These are phyloP conservation scores for Tetraselmis chui DNA, from an alignment of 139 green algal genomes.

Conservation along the genomic window DNA sequence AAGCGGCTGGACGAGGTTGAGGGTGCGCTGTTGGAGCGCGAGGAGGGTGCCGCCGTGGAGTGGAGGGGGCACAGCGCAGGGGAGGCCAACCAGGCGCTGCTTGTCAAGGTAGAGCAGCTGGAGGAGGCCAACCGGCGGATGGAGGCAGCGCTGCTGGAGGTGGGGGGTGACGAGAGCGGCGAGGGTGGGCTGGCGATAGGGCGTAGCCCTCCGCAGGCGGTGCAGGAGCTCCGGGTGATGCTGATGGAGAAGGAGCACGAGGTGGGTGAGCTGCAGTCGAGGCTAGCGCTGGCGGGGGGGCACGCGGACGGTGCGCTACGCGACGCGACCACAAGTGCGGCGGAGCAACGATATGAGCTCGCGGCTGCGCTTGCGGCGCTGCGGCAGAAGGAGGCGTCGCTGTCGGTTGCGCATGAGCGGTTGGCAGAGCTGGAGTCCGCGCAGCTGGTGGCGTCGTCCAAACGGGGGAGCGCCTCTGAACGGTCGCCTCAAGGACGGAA, in stretches of 20 bases:
- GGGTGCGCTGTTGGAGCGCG: constrained; percentile 21
- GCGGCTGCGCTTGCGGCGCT: constrained; percentile 11
- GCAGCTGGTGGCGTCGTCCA: no score
- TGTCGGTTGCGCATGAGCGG: constrained; percentile 25
- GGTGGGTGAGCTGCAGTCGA: background rate
- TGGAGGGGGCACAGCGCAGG: constrained; percentile 5
- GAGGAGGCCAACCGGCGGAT: background rate
- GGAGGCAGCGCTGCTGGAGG: background rate
- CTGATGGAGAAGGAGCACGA: background rate
- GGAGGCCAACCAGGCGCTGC: background rate
- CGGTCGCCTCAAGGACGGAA: no score
- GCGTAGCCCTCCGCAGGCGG: background rate
- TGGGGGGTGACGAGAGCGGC: background rate
- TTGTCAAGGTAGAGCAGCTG: background rate
- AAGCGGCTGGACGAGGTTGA: constrained; percentile 34
- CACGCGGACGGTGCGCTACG: background rate
- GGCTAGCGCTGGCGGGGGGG: constrained; percentile 3
- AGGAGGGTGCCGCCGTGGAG: background rate
- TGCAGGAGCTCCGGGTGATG: background rate
- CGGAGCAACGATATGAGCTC: background rate
- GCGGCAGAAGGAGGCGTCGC: constrained; percentile 5
- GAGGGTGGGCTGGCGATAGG: background rate
- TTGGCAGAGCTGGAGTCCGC: constrained; percentile 22
- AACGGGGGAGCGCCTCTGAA: no score
- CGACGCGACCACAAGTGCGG: background rate